Base-by-base conservation (phyloP, 768 basidiomycete genomes). In the Hemileccinum impolitum region DNA sequence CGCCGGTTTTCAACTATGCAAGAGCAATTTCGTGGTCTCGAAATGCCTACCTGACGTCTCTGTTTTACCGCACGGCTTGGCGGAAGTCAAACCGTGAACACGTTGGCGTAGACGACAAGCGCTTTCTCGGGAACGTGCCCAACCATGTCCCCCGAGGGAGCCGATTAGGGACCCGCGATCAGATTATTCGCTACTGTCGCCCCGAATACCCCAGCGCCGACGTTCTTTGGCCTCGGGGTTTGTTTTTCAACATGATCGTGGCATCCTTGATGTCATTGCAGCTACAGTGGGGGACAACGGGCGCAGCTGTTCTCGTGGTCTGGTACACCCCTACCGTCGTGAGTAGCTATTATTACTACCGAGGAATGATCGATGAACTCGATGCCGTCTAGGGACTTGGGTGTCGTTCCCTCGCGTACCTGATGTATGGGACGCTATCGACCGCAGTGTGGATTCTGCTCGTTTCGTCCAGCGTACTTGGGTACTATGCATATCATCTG, bases 241-340 rank as follows among this genome's bases (percentile, higher is more conserved):
- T 63, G 2, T 26, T 64, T n/a, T 45, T 26, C 12, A 58, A 70
- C 31, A 62, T 70, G 47, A 8, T 60, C 14, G 31, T 67, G 11
- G 69, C 70, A n/a, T 66, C 69, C 2, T 1, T 62, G 10, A 56
- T 65, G 36, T 47, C 67, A 8, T 31, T 72, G 18, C 48, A 47
- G 10, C 23, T 72, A 17, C 70, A 72, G 45, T 72, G 67, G 71
- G 62, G 55, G 0, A 68, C 70, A 6, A 60, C 62, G 2, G 36
- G 48, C 0, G 62, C 68, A 11, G 69, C 70, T 1, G 3, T 70
- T 28, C 36, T 69, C 4, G 54, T 56, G 9, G 56, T 57, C 11
- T 63, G 57, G 54, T 65, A 51, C 23, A 70, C 66, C 0, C 70
- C 70, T 8, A 72, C 70, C 1, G 51, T 51, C 3, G 62, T 61